A percentile compares a stretch with the other conserved stretches of the same genome.
Conservation (phyloP, 2,329 filamentous ascomycete species). For the Leptodontidium sp. region DNA sequence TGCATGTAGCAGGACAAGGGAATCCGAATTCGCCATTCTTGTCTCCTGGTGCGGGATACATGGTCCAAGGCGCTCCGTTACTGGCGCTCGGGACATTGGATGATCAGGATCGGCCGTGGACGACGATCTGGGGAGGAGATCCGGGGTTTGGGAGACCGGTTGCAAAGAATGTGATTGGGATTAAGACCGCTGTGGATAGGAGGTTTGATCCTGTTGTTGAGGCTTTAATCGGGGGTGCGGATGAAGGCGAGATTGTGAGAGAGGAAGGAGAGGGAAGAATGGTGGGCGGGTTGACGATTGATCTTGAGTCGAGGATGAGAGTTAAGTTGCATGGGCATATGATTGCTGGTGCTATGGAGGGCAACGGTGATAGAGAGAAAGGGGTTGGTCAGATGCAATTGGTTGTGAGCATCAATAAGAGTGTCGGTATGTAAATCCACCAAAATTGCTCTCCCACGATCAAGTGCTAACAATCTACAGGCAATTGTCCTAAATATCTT, state of each 20-base stretch:
- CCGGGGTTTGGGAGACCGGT: conserved; percentile 71
- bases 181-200: conserved; percentile 67
- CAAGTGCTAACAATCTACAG: conserved; percentile 1
- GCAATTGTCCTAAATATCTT: conserved; percentile 16
- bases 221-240: conserved; percentile 61
- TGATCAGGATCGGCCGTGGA: conserved; percentile 71
- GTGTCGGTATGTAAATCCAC: conserved; percentile 56
- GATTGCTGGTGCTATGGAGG: conserved; percentile 66
- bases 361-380: conserved; percentile 34
- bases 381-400: conserved; percentile 53
- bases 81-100: conserved; percentile 79
- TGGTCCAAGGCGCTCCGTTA: conserved; percentile 69
- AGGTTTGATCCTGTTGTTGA: conserved; percentile 74
- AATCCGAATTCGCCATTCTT: conserved; percentile 75
- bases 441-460: not conserved
- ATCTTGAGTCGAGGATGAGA: conserved; percentile 71
- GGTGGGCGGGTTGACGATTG: conserved; percentile 67
- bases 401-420: conserved; percentile 73
- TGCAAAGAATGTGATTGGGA: conserved; percentile 67
- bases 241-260: conserved; percentile 49
- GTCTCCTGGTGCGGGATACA: conserved; percentile 64
- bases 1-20: conserved; percentile 62
- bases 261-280: conserved; percentile 53
- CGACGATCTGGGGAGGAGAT: conserved; percentile 78
- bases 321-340: conserved; percentile 78